These are phyloP conservation scores for Arabidopsis thaliana DNA, from an alignment of 345 rosid genomes.

Conservation along the genomic window TAIR10.1 NC_003071.7:14273001-14273500, in stretches of 20 bases:
- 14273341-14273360: neutral
- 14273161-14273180: constrained; percentile 68
- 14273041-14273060: constrained; percentile 26
- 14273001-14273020: constrained; percentile 53
- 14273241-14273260: constrained; percentile 16
- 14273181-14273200: constrained; percentile 69
- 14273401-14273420: neutral
- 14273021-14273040: constrained; percentile 49
- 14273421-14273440: too few species aligned
- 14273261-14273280: constrained; percentile 20
- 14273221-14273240: constrained; percentile 36
- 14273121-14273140: constrained; percentile 60
- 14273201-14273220: constrained; percentile 41
- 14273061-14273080: constrained; percentile 40
- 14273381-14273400: neutral
- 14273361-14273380: neutral
- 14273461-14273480: too few species aligned
- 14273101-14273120: constrained; percentile 56
- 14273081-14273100: constrained; percentile 49
- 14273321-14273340: neutral
- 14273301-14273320: neutral
- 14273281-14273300: neutral
- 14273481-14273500: too few species aligned
- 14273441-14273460: too few species aligned
- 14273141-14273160: constrained; percentile 72